These are phyloP conservation scores for Alternaria atra DNA, from an alignment of 2,329 filamentous ascomycete genomes.

Conservation along the genomic window DNA sequence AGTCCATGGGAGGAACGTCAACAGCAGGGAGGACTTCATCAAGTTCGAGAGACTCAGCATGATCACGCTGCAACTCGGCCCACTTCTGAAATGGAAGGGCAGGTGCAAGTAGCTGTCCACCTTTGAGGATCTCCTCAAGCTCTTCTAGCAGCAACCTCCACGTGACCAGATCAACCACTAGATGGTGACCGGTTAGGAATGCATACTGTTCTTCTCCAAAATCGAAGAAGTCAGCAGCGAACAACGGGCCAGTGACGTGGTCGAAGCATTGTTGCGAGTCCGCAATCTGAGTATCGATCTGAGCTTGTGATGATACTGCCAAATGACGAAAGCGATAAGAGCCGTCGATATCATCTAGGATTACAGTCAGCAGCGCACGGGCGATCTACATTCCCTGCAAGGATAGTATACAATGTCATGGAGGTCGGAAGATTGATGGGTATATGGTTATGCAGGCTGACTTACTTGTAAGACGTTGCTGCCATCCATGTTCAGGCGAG, in stretches of 20 bases:
- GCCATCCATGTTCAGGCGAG: constrained; percentile 37
- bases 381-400: not conserved
- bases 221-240: constrained; percentile 50
- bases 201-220: constrained; percentile 40
- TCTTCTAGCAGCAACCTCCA: constrained; percentile 59
- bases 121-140: constrained; percentile 52
- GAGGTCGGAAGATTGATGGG: not conserved
- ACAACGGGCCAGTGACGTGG: constrained; percentile 37
- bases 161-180: constrained; percentile 57
- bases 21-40: constrained; percentile 39
- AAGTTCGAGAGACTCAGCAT: constrained; percentile 36
- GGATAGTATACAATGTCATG: not conserved
- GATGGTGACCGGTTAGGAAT: constrained; percentile 49
- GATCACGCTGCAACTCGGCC: constrained; percentile 48
- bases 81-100: constrained; percentile 51
- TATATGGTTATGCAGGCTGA: not conserved
- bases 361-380: constrained; percentile 8
- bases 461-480: constrained; percentile 44
- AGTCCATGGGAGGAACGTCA: constrained; percentile 44
- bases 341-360: constrained; percentile 29
- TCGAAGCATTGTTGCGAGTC: constrained; percentile 42
- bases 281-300: constrained; percentile 44
- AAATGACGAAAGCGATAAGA: constrained; percentile 42
- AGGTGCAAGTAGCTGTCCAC: constrained; percentile 43
- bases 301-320: constrained; percentile 29